Conservation (phyloP, 2,329 filamentous ascomycete species). For the Calonectria pteridis region DNA sequence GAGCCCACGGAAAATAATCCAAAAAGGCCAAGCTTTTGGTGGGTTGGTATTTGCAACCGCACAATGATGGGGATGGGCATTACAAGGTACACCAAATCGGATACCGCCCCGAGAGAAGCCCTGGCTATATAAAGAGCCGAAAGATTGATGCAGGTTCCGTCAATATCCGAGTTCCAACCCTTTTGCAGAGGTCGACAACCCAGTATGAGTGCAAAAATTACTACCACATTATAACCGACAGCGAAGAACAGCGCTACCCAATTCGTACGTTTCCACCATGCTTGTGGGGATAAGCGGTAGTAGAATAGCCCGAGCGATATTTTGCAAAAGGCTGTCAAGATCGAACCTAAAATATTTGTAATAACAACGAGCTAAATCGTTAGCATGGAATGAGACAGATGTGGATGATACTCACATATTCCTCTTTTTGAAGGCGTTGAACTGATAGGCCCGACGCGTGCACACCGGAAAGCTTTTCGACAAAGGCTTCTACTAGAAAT, state of each 20-base stretch:
- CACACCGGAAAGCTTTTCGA: conserved; percentile 25
- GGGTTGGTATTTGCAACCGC: conserved; percentile 55
- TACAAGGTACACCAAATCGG: conserved; percentile 58
- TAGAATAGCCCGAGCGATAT: background rate
- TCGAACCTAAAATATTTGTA: conserved; percentile 45
- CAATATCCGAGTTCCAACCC: conserved; percentile 41
- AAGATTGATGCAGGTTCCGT: conserved; percentile 56
- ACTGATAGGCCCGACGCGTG: conserved; percentile 31
- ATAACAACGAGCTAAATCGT: conserved; percentile 45
- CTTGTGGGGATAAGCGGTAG: background rate
- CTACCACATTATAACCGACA: background rate
- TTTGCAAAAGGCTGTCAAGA: conserved; percentile 19
- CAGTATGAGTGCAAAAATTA: conserved; percentile 50
- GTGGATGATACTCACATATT: conserved; percentile 14
- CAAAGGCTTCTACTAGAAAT: conserved; percentile 22
- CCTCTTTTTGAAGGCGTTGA: conserved; percentile 8
- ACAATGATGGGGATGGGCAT: conserved; percentile 59
- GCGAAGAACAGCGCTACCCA: background rate
- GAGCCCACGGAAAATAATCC: conserved; percentile 57
- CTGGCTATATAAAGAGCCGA: conserved; percentile 60
- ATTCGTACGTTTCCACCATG: background rate
- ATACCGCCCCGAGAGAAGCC: conserved; percentile 58
- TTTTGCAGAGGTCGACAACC: conserved; percentile 25
- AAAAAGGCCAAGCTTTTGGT: conserved; percentile 58
- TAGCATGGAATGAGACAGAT: conserved; percentile 36